Base-by-base conservation (phyloP, 352 stramenopile species). In the Phytopythium chamaehyphon region DNA sequence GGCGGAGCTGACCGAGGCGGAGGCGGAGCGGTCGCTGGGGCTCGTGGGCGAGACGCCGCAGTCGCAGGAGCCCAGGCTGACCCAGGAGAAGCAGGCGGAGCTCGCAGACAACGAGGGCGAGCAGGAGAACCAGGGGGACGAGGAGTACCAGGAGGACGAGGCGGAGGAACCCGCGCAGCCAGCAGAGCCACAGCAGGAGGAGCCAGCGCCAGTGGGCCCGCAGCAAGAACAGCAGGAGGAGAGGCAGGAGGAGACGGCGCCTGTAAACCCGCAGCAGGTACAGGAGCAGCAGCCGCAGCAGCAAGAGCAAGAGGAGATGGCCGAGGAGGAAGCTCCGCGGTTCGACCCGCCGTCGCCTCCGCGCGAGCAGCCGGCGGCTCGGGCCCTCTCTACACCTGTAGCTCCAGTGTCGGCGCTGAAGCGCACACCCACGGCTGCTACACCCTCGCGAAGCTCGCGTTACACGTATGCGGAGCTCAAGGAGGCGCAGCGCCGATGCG, bases 391-490 rank as follows among this genome's bases (percentile, higher is more conserved):
- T 5, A 33, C 28, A 9, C 28, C 28, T 9, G 28, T 9, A 10
- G 47, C 26, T 22, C 3, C 48, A 4, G 24, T 14, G 35, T 18
- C 42, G 15, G 28, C 7, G 35, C 24, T 1, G 21, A 42, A 24
- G 51, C 40, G 31, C n/a, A 24, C 38, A 10, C 51, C 28, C 9
- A 33, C 28, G 5, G 28, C 28, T 9, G 28, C 28, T 9, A 33
- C 28, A 10, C 28, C 24, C 6, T 16, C 35, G 12, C 45, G 49
- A 18, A 45, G 28, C 24, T 60, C 68, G 44, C 73, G 80, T 38
- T 91, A 91, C 48, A 82, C 77, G 55, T 91, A 87, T 53, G 40
- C 73, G 45, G 80, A 91, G 59, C 80, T 91, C 16, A 91, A 91
- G 57, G 69, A 84, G 51, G 80, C 80, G 57, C 80, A 89, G 66